Evolutionary conservation across 2,329 filamentous ascomycete genomes (phyloP).

Genomic region (Cladophialophora bantiana): DNA sequence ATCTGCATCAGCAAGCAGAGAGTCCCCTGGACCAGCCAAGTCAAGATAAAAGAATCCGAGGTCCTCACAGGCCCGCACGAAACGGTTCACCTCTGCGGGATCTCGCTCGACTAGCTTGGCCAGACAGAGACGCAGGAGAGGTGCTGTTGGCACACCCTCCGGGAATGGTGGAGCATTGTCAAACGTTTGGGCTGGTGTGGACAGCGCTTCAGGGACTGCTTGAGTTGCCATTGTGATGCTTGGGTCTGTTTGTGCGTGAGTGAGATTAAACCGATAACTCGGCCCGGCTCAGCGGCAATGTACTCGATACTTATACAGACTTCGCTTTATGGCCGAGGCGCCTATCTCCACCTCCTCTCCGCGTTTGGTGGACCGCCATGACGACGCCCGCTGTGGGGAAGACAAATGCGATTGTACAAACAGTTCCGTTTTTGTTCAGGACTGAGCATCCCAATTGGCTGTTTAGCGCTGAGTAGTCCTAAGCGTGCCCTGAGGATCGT

Average conservation of each 20-base stretch:
- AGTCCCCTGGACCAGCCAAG: slow-evolving; percentile 50
- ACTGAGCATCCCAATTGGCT: no score
- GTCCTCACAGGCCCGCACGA: slow-evolving; percentile 53
- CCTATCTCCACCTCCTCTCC: slow-evolving; percentile 30
- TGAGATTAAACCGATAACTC: background rate
- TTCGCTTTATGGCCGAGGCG: slow-evolving; percentile 4
- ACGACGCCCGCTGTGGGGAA: slow-evolving; percentile 28
- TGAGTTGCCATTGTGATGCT: slow-evolving; percentile 28
- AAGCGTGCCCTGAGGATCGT: no score
- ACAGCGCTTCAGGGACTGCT: slow-evolving; percentile 29
- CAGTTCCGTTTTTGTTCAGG: background rate
- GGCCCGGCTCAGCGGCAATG: slow-evolving; percentile 9
- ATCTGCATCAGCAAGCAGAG: slow-evolving; percentile 54
- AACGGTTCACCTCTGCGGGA: slow-evolving; percentile 44
- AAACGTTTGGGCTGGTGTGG: slow-evolving; percentile 31
- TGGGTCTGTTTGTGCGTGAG: background rate
- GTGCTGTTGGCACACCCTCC: slow-evolving; percentile 51
- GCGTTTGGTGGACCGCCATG: slow-evolving; percentile 15
- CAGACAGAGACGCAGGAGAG: slow-evolving; percentile 53
- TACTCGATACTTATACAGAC: slow-evolving; percentile 15
- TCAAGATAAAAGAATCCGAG: slow-evolving; percentile 67
- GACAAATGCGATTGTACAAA: slow-evolving; percentile 3
- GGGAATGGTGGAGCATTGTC: slow-evolving; percentile 50
- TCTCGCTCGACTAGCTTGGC: slow-evolving; percentile 49
- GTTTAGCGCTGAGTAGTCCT: no score